Evolutionary conservation across 1,284 basidiomycete species (phyloP).

Genomic region (Austroboletus rostrupii): DNA sequence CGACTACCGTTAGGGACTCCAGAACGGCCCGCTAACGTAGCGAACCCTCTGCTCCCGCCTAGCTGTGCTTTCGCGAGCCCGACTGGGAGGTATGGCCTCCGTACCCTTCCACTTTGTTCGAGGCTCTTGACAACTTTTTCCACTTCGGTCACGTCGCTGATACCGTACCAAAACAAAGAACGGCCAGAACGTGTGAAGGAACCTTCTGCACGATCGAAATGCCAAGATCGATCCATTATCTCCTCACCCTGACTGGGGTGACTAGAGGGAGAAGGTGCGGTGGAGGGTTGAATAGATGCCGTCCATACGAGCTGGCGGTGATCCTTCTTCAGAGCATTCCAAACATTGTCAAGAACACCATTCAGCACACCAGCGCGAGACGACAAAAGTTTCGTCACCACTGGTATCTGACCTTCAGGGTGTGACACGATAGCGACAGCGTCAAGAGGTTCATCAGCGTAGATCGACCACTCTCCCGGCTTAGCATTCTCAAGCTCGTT

Average conservation of each 20-base stretch:
- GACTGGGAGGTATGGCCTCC: slow-evolving; percentile 86
- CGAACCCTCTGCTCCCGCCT: slow-evolving; percentile 54
- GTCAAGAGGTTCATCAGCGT: slow-evolving; percentile 96
- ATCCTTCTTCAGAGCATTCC: slow-evolving; percentile 92
- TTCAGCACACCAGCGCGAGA: slow-evolving; percentile 90
- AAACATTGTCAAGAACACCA: slow-evolving; percentile 96
- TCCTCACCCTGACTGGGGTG: slow-evolving; percentile 69
- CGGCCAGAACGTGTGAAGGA: slow-evolving; percentile 93
- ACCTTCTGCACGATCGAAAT: slow-evolving; percentile 97
- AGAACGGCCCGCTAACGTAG: slow-evolving; percentile 61
- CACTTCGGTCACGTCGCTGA: slow-evolving; percentile 89
- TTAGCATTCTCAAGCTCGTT: slow-evolving; percentile 76
- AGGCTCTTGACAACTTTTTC: slow-evolving; percentile 82
- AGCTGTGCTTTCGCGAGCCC: slow-evolving; percentile 61
- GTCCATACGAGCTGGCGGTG: slow-evolving; percentile 97
- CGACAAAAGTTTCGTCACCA: slow-evolving; percentile 90
- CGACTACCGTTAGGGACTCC: slow-evolving; percentile 47
- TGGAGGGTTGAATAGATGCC: slow-evolving; percentile 53
- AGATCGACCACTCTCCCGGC: slow-evolving; percentile 71
- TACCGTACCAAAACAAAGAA: slow-evolving; percentile 97
- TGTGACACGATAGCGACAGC: slow-evolving; percentile 93
- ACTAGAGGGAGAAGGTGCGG: slow-evolving; percentile 9
- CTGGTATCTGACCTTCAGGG: slow-evolving; percentile 85
- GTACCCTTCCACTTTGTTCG: slow-evolving; percentile 83
- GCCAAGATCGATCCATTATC: slow-evolving; percentile 82